These are phyloP conservation scores for Wickerhamomyces chambardii DNA, from an alignment of 805 yeast species.

Conservation along the genomic window DNA sequence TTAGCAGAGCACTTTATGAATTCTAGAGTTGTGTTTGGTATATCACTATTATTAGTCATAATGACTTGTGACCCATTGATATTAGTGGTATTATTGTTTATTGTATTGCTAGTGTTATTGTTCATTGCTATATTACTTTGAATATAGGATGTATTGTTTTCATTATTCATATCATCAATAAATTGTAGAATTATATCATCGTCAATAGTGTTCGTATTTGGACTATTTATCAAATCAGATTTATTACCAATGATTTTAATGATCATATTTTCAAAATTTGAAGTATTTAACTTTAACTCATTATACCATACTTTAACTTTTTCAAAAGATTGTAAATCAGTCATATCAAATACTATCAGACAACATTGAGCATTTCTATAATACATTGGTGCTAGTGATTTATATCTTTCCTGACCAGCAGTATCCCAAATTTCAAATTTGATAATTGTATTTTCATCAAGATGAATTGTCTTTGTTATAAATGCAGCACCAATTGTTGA, in stretches of 20 bases:
- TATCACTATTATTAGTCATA: no score
- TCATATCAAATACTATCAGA: slow-evolving; percentile 91
- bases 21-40: slow-evolving; percentile 30
- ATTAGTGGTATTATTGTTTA: no score
- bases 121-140: no score
- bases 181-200: slow-evolving; percentile 26
- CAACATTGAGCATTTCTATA: slow-evolving; percentile 98
- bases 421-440: slow-evolving; percentile 91
- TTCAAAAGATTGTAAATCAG: slow-evolving; percentile 89
- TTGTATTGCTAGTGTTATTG: no score
- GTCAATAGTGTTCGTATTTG: slow-evolving; percentile 14
- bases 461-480: slow-evolving; percentile 78
- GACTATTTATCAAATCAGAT: slow-evolving; percentile 49
- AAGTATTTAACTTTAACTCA: slow-evolving; percentile 90
- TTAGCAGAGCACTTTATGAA: slow-evolving; percentile 61
- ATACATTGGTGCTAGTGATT: slow-evolving; percentile 92
- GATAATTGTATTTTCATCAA: slow-evolving; percentile 60
- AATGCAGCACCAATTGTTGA: slow-evolving; percentile 98
- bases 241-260: slow-evolving; percentile 93
- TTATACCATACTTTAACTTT: slow-evolving; percentile 89
- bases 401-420: slow-evolving; percentile 98
- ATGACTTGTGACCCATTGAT: no score
- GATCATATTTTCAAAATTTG: slow-evolving; percentile 92
- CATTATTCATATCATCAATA: slow-evolving; percentile 19
- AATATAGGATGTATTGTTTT: slow-evolving; percentile 8